Evolutionary conservation across 306 rosid species (phyloP), one percentile per base, ranked within the genome.

Genomic region (Chamaecrista fasciculata): DNA sequence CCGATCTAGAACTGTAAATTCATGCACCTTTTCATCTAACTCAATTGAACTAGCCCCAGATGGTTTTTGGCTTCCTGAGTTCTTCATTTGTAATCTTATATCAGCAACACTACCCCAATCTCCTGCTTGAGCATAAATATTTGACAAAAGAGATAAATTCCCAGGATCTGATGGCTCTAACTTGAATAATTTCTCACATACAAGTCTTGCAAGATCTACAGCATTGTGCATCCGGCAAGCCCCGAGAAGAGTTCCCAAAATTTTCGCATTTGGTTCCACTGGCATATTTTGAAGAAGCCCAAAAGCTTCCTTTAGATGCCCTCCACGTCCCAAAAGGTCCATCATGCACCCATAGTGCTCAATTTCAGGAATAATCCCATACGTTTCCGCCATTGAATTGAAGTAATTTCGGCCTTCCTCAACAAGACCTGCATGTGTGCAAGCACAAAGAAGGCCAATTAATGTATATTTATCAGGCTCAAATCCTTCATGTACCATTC

Each of bases 301-400:
- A 75, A 85, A 80, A 77, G 97, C 98, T 84, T 93, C 96, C 33
- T 72, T 61, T 18, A 93, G 89, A 70, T 76, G 91, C 23, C 97
- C 96, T 19, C 87, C 85, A 8, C 94, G 98, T 31, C 96, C 86
- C 19, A 94, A 78, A 19, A 94, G 96, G 80, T 90, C 97, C 47
- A 94, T 64, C 88, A 94, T 82, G 66, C 97, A 90, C 77, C 96
- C 97, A 12, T 88, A 90, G 68, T 94, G 96, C 83, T 85, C 90
- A 40, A 86, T 56, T 67, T 74, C 59, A 14, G 96, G 94, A 74
- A 78, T 86, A 50, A 94, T 50, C 75, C 86, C 82, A 15, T 85
- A 82, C 26, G 85, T 84, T 47, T 70, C 80, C 78, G 90, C 89
- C 97, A 90, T 90, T 2, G 80, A 24, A 58, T 79, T 66, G 85